phyloP scores from a whole-genome alignment of 768 basidiomycete species.

The Dacryopinax primogenitus region DNA sequence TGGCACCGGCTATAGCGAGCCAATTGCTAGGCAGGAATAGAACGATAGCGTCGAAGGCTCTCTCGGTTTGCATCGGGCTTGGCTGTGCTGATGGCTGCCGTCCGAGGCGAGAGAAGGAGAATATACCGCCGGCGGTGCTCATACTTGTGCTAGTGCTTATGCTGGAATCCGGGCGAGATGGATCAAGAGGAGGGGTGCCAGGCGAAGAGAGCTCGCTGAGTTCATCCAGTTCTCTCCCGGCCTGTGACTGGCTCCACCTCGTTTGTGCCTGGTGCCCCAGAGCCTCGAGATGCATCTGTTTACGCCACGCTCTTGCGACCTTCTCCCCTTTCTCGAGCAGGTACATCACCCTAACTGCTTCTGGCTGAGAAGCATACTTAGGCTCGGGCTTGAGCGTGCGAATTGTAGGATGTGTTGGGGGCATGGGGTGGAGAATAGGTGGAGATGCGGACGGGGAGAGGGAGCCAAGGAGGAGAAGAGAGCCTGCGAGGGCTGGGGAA shows the following conservation, averaged over 20 bases:
- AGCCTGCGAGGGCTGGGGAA: slow-evolving; percentile 27
- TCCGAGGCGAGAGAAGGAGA: not conserved
- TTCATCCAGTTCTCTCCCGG: not conserved
- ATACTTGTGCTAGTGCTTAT: slow-evolving; percentile 23
- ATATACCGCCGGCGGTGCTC: slow-evolving; percentile 22
- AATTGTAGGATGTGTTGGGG: slow-evolving; percentile 6
- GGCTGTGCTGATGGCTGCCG: not conserved
- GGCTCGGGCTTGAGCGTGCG: slow-evolving; percentile 10
- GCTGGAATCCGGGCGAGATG: slow-evolving; percentile 15
- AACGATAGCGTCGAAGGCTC: slow-evolving; percentile 30
- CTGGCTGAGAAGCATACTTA: not conserved
- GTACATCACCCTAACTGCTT: not conserved
- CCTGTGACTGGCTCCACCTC: not conserved
- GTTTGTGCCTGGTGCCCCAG: not conserved
- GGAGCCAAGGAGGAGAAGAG: slow-evolving; percentile 29
- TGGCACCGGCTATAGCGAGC: not conserved
- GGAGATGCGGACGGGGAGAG: slow-evolving; percentile 20
- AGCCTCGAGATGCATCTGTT: not conserved
- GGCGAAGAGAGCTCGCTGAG: slow-evolving; percentile 1
- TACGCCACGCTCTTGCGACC: not conserved
- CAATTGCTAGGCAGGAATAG: slow-evolving; percentile 27
- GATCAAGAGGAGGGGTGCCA: slow-evolving; percentile 7
- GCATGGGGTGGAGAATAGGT: slow-evolving; percentile 14
- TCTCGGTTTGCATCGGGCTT: not conserved
- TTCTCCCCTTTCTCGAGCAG: not conserved